phyloP scores from a whole-genome alignment of 805 yeast genomes.

The Wickerhamiella azyma region DNA sequence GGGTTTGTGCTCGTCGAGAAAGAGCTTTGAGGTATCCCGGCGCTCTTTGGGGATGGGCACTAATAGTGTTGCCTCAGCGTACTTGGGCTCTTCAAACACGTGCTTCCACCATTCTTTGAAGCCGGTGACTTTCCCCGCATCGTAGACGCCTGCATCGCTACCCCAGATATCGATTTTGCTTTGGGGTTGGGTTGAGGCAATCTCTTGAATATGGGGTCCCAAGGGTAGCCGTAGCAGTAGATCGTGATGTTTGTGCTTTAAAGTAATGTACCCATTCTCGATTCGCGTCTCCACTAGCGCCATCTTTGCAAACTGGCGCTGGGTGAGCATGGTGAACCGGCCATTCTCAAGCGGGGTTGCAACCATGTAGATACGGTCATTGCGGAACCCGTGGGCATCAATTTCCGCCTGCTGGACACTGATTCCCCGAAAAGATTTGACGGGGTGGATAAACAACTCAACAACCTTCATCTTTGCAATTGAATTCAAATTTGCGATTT shows the following conservation, averaged over 20 bases:
- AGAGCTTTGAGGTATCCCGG: conserved; percentile 12
- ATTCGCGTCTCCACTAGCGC: conserved; percentile 17
- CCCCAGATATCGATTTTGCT: conserved; percentile 20
- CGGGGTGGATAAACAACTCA: conserved; percentile 20
- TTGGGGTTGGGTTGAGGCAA: conserved; percentile 4
- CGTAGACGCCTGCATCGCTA: conserved; percentile 16
- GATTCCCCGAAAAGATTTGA: conserved; percentile 25
- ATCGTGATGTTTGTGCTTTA: conserved; percentile 14
- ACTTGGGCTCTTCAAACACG: conserved; percentile 1
- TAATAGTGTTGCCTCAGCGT: conserved; percentile 15
- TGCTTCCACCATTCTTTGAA: conserved; percentile 5
- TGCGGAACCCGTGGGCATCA: conserved; percentile 22
- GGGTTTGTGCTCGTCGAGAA: conserved; percentile 10
- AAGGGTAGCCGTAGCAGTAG: conserved; percentile 13
- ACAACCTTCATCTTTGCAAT: conserved; percentile 11
- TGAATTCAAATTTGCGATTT: too few species aligned
- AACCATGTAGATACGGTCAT: conserved; percentile 25
- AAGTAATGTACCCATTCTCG: conserved; percentile 11
- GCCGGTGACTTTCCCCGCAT: conserved; percentile 15
- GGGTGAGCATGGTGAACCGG: conserved; percentile 20
- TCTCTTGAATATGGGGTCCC: background rate
- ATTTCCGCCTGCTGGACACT: conserved; percentile 18
- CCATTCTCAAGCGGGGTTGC: conserved; percentile 12
- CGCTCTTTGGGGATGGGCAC: conserved; percentile 15
- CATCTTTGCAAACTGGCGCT: conserved; percentile 21